These are phyloP conservation scores for Wickerhamiella siamensis DNA, from an alignment of 805 yeast species.

Conservation along the genomic window DNA sequence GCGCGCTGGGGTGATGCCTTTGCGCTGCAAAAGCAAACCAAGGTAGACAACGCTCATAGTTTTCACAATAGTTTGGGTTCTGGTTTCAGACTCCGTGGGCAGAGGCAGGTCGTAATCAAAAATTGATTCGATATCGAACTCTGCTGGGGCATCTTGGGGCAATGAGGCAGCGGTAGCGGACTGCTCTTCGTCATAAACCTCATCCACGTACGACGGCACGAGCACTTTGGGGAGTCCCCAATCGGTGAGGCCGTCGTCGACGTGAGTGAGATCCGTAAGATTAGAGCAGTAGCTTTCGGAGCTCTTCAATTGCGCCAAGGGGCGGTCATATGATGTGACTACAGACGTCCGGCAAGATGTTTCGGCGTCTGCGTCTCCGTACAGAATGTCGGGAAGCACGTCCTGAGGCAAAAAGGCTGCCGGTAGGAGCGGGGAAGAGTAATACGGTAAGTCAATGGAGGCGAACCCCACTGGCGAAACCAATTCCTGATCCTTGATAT, in stretches of 20 bases:
- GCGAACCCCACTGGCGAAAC: background rate
- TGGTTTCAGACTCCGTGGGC: background rate
- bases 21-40: conserved; percentile 4
- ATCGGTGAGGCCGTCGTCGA: conserved; percentile 19
- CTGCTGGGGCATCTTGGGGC: background rate
- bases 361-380: conserved; percentile 1
- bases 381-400: conserved; percentile 5
- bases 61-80: conserved; percentile 1
- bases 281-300: conserved; percentile 5
- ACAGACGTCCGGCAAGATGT: background rate
- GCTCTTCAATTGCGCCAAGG: conserved; percentile 1
- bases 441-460: background rate
- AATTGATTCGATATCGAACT: background rate
- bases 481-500: background rate
- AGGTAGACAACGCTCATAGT: conserved; percentile 8
- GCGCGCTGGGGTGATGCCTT: background rate
- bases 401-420: conserved; percentile 2
- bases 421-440: background rate
- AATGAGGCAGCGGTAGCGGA: background rate
- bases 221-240: conserved; percentile 22
- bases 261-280: conserved; percentile 8
- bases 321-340: background rate
- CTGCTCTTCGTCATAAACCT: background rate
- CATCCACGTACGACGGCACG: conserved; percentile 4
- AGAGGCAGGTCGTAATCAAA: background rate